phyloP scores from a whole-genome alignment of 208 protist species.

The Acanthamoeba lenticulata region DNA sequence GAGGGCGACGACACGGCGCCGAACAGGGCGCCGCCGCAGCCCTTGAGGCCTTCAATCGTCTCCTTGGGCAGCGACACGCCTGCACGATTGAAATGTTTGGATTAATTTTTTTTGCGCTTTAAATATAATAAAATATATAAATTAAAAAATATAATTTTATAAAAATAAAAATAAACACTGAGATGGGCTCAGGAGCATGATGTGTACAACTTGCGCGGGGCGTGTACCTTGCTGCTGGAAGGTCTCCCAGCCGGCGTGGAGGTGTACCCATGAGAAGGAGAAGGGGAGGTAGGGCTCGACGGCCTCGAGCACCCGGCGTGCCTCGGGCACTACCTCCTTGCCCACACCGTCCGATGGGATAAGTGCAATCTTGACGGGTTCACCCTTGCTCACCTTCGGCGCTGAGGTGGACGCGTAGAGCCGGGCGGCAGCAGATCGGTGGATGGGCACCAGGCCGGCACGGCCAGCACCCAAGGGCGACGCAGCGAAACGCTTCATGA shows the following conservation, averaged over 20 bases:
- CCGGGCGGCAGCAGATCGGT: not conserved
- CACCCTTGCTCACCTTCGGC: not conserved
- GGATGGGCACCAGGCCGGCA: no score
- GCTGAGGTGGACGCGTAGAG: not conserved
- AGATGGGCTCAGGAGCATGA: no score
- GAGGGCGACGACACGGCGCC: slow-evolving; percentile 77
- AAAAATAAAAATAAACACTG: not conserved
- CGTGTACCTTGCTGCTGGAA: slow-evolving; percentile 63
- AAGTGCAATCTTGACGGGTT: slow-evolving; percentile 60
- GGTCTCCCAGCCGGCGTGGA: slow-evolving; percentile 41
- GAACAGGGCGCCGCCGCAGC: slow-evolving; percentile 76
- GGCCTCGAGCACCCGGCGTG: slow-evolving; percentile 8
- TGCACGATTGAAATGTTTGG: not conserved
- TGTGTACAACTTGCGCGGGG: not conserved
- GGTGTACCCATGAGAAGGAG: not conserved
- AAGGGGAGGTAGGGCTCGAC: slow-evolving; percentile 18
- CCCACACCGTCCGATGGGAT: slow-evolving; percentile 80
- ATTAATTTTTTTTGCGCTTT: not conserved
- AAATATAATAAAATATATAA: not conserved
- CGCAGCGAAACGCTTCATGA: not conserved
- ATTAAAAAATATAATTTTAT: not conserved
- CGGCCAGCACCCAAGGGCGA: no score
- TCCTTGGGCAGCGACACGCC: slow-evolving; percentile 69
- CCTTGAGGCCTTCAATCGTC: slow-evolving; percentile 69
- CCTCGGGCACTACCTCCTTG: slow-evolving; percentile 71